Evolutionary conservation across 768 basidiomycete species (phyloP), one percentile per base, ranked within the genome.

Genomic region (Psilocybe azurescens): DNA sequence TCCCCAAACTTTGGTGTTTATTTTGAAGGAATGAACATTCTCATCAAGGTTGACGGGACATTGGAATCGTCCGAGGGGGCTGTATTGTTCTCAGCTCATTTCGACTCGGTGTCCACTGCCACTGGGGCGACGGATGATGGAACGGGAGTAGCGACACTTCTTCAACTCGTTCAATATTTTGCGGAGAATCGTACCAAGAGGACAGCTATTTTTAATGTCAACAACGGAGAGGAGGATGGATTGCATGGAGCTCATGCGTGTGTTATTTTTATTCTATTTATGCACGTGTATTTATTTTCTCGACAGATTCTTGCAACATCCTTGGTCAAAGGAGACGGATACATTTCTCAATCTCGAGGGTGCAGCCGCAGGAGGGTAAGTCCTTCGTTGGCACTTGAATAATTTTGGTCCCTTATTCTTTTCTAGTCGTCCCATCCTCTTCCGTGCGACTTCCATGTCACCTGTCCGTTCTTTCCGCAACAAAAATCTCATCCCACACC

Each of bases 271-370:
- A 32, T 18, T 60, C 2, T 10, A 13, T 50, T 38, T 20, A 11
- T 29, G 39, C 30, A 18, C 3, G 14, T n/a, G n/a, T 48, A 32
- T 38, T 48, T 20, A 57, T 58, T 36, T 16, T 7, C 3, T 59
- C 53, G 14, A 46, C 64, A 90, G 89, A 8, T 92, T 91, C 69
- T 67, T 91, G 60, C 77, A 85, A 64, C 92, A 95, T 62, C 87
- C 90, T 0, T 94, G 91, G 92, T 82, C 87, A 0, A 84, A 83
- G 30, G 71, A 89, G 24, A 81, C 85, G 0, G 80, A 85, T 29
- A 82, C 82, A 0, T 95, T 95, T 74, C 77, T 95, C 44, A 95
- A 94, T 66, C 80, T 95, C 6, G 93, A 95, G 73, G 93, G 93
- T 13, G 91, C 92, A 3, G 86, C 88, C 13, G 81, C 87, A 1